These are phyloP conservation scores for Melastoma malabathricum DNA, from an alignment of 345 rosid genomes.

Conservation along the genomic window DNA sequence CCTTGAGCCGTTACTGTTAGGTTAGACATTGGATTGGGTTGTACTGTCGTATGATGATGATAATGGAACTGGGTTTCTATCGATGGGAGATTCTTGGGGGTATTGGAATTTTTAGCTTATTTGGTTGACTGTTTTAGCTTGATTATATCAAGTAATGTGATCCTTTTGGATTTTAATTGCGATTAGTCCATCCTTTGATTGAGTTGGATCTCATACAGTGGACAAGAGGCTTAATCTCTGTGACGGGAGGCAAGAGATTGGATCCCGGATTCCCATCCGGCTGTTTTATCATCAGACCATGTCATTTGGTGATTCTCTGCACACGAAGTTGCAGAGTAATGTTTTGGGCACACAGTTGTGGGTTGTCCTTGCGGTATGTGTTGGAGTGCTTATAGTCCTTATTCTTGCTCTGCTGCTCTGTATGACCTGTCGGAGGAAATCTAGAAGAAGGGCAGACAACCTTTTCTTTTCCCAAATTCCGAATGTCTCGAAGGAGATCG, in stretches of 20 bases:
- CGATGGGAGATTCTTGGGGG: too few relatives aligned
- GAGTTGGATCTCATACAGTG: background rate
- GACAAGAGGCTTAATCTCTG: background rate
- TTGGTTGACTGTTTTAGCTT: background rate
- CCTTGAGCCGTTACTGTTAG: too few relatives aligned
- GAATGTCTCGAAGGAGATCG: slow-evolving; percentile 68
- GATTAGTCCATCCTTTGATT: background rate
- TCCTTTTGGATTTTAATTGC: background rate
- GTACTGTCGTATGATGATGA: too few relatives aligned
- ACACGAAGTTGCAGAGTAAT: slow-evolving; percentile 53
- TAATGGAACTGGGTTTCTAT: too few relatives aligned
- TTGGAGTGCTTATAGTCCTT: slow-evolving; percentile 62
- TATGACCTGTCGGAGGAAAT: slow-evolving; percentile 53
- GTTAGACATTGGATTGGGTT: too few relatives aligned
- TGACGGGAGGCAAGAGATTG: background rate
- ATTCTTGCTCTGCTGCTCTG: slow-evolving; percentile 70
- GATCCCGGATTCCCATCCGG: slow-evolving; percentile 1
- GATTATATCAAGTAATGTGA: background rate
- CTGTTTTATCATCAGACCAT: slow-evolving; percentile 17
- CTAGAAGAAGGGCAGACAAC: slow-evolving; percentile 37
- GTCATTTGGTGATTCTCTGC: slow-evolving; percentile 49
- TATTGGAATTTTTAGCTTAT: too few relatives aligned
- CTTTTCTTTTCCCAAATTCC: slow-evolving; percentile 56
- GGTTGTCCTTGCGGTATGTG: slow-evolving; percentile 70
- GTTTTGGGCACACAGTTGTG: slow-evolving; percentile 73